Evolutionary conservation across 2,329 filamentous ascomycete genomes (phyloP), one percentile per base, ranked within the genome.

Genomic region (Claviceps sp.): DNA sequence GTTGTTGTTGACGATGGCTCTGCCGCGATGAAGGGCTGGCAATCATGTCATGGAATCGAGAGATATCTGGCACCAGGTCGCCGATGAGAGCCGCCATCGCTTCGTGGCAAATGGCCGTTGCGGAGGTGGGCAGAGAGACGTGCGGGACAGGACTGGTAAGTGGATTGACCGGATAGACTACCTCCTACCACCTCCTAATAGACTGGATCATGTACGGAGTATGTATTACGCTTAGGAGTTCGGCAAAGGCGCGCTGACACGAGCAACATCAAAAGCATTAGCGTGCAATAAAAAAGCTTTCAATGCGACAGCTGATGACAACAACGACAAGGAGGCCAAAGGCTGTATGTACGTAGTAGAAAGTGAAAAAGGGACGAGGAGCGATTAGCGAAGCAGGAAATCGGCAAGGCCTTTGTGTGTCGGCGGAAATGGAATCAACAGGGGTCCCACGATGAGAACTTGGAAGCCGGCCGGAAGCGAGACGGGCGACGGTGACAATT

Each of bases 21-120:
- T 70, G 72, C 57, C 66, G 68, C 57, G 73, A 60, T 49, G 70
- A 69, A 45, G 74, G 67, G 52, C 70, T 68, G 54, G 71, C 69
- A 73, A 88, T 85, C 76, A 82, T 85, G 71, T 76, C 81, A 73
- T 81, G 80, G 70, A 85, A 84, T 70, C 81, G 78, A 61, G 80
- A 76, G 60, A 82, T 75, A 70, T 88, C 82, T 68, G 86, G 78
- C 70, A 82, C 81, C 72, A 82, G 82, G 73, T 91, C 87, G 67
- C 78, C 77, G 60, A 82, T 76, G 68, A 82, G 67, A 69, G 79
- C 74, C 64, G 79, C 80, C 80, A 84, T 83, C 70, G 68, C 75
- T 72, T 72, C 61, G 64, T 56, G 54, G 24, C 51, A 46, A 37
- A 30, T 30, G 24, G 16, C 26, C 43, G 43, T n/a, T 52, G 52